Evolutionary conservation across 192 early-diverging fungal species (phyloP).

Genomic region (Dissophora ornata): DNA sequence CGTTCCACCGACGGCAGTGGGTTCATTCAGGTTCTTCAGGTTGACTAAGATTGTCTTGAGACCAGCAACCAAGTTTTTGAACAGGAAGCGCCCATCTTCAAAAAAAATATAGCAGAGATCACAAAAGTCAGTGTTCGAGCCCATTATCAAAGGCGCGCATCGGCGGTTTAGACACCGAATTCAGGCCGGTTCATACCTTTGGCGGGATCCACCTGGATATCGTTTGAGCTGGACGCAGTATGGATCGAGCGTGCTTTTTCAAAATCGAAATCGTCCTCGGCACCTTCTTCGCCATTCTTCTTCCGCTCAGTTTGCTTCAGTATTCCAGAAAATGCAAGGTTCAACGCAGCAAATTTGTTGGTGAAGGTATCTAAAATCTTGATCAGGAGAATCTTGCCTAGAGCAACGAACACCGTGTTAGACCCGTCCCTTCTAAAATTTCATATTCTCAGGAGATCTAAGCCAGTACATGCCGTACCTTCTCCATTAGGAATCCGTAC

Average conservation of each 20-base stretch:
- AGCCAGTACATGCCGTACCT: no score
- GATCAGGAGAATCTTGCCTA: slow-evolving; percentile 78
- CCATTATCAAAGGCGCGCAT: no score
- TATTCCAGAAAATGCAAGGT: slow-evolving; percentile 69
- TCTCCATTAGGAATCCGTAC: slow-evolving; percentile 72
- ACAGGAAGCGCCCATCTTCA: slow-evolving; percentile 85
- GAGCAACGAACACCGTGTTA: neutral
- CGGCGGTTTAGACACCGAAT: no score
- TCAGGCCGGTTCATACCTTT: slow-evolving; percentile 65
- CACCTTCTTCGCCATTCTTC: slow-evolving; percentile 48
- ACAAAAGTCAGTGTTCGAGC: no score
- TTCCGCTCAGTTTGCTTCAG: slow-evolving; percentile 67
- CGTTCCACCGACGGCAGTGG: slow-evolving; percentile 60
- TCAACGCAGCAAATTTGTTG: slow-evolving; percentile 77
- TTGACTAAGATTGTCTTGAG: slow-evolving; percentile 84
- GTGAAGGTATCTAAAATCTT: slow-evolving; percentile 90
- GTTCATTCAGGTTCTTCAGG: slow-evolving; percentile 74
- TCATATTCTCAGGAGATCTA: no score
- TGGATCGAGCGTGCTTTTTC: slow-evolving; percentile 67
- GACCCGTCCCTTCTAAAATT: no score
- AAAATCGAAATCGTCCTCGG: slow-evolving; percentile 67
- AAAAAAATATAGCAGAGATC: neutral
- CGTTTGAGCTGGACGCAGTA: slow-evolving; percentile 55
- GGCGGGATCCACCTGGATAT: slow-evolving; percentile 71
- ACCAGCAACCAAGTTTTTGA: slow-evolving; percentile 91